phyloP scores from a whole-genome alignment of 768 basidiomycete species.

The Cyclocybe aegerita region DNA sequence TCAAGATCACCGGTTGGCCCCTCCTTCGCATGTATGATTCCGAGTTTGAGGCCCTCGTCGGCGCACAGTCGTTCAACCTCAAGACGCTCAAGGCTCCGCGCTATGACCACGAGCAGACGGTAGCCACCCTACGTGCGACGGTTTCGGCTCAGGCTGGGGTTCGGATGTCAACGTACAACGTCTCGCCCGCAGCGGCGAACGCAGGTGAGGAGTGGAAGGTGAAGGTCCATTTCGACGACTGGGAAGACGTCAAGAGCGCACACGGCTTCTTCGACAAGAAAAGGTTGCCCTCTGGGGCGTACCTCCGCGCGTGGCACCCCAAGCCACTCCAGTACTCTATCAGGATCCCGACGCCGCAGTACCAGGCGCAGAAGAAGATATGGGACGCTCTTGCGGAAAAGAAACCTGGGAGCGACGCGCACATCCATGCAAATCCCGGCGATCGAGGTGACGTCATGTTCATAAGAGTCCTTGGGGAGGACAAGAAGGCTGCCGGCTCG shows the following conservation, averaged over 20 bases:
- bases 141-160: constrained; percentile 9
- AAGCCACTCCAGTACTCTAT: constrained; percentile 52
- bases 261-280: constrained; percentile 33
- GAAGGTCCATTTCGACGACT: constrained; percentile 46
- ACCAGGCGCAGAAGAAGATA: constrained; percentile 44
- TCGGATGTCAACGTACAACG: constrained; percentile 16
- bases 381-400: constrained; percentile 47
- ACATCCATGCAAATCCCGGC: constrained; percentile 20
- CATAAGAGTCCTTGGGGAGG: constrained; percentile 48
- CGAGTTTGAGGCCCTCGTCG: constrained; percentile 26
- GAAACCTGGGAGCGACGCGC: constrained; percentile 27
- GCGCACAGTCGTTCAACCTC: constrained; percentile 16
- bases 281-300: constrained; percentile 13
- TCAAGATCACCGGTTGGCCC: constrained; percentile 46
- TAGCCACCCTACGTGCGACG: constrained; percentile 1
- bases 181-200: constrained; percentile 6
- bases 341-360: constrained; percentile 46
- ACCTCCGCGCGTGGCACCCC: constrained; percentile 41
- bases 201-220: constrained; percentile 19
- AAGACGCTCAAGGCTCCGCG: constrained; percentile 6
- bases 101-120: constrained; percentile 6
- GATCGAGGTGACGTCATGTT: constrained; percentile 23
- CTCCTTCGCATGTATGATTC: constrained; percentile 21
- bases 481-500: constrained; percentile 52
- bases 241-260: constrained; percentile 46